Base-by-base conservation (phyloP, 768 basidiomycete genomes). In the Pleurotus tuoliensis region DNA sequence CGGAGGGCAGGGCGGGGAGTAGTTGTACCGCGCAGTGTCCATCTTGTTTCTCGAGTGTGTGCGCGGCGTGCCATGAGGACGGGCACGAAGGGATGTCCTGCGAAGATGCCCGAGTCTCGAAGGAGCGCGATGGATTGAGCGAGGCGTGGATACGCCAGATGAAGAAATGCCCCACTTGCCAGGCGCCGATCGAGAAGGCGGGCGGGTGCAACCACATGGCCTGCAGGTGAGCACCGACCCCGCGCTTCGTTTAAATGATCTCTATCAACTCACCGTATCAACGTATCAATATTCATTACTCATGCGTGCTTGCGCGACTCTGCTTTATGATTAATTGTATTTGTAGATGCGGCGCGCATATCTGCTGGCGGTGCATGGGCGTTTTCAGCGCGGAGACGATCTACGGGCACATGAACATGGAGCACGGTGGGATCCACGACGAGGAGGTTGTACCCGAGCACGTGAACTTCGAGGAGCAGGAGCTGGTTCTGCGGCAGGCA, bases 191-290 rank as follows among this genome's bases (percentile, higher is more conserved):
- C 44, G 71, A 81, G 63, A 83, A 82, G 63, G 72, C 60, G 4
- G 77, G 71, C 18, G 82, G 82, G 0, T 84, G 82, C 65, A 82
- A 83, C 63, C 82, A 82, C 61, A 76, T 83, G 69, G 58, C 63
- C 1, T 84, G 82, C 62, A 68, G 56, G 53, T 84, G 39, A 40
- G 51, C 16, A 22, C 4, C 0, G 22, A 12, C 40, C 0, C 6
- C n/a, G 2, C 7, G 0, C 7, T 20, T 20, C 34, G 41, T 24
- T 50, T 16, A 5, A 15, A 20, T 20, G 20, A 20, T 20, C 20
- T 20, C 20, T 20, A 20, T 20, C 20, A 20, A 1, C 2, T 20
- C 8, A 9, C 6, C 8, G 2, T 5, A 30, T 8, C 30, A 30
- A 30, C 5, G 24, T 25, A 25, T 25, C 24, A 4, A 5, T 25